phyloP scores from a whole-genome alignment of 495 filamentous ascomycete species.

The Aspergillus cavernicola region DNA sequence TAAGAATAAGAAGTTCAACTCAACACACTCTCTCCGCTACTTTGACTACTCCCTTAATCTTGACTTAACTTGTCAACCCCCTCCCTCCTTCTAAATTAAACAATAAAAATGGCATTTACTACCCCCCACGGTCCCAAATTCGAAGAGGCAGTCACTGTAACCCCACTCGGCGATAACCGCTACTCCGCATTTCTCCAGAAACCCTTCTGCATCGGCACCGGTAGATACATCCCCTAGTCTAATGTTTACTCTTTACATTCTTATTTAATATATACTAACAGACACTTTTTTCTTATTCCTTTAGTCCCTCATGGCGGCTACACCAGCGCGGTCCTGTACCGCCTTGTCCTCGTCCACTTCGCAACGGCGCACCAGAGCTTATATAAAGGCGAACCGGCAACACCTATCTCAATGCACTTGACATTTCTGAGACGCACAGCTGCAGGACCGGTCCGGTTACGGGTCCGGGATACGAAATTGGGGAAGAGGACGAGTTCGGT shows the following conservation, averaged over 20 bases:
- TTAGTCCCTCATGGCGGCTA: constrained; percentile 88
- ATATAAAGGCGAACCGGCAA: constrained; percentile 55
- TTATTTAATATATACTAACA: too few species aligned
- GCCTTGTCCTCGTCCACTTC: constrained; percentile 61
- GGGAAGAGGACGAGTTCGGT: constrained; percentile 66
- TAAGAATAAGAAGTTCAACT: neutral
- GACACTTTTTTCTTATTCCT: too few species aligned
- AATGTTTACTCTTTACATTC: too few species aligned
- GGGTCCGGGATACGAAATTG: constrained; percentile 68
- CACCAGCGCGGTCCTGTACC: constrained; percentile 61
- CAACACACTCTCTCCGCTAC: neutral
- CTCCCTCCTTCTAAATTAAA: too few species aligned
- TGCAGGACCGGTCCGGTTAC: constrained; percentile 57
- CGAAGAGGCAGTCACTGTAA: constrained; percentile 54
- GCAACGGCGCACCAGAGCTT: constrained; percentile 55
- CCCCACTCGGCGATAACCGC: constrained; percentile 53
- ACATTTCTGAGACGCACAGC: constrained; percentile 69
- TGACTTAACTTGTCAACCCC: too few species aligned
- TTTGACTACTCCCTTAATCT: neutral
- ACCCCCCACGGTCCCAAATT: constrained; percentile 39
- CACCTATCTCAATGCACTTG: constrained; percentile 59
- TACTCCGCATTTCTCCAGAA: constrained; percentile 56
- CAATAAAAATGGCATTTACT: neutral
- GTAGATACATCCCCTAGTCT: constrained; percentile 32
- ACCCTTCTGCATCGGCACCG: constrained; percentile 71